These are phyloP conservation scores for Phytopythium vexans DNA, from an alignment of 352 stramenopile species.

Conservation along the genomic window DNA sequence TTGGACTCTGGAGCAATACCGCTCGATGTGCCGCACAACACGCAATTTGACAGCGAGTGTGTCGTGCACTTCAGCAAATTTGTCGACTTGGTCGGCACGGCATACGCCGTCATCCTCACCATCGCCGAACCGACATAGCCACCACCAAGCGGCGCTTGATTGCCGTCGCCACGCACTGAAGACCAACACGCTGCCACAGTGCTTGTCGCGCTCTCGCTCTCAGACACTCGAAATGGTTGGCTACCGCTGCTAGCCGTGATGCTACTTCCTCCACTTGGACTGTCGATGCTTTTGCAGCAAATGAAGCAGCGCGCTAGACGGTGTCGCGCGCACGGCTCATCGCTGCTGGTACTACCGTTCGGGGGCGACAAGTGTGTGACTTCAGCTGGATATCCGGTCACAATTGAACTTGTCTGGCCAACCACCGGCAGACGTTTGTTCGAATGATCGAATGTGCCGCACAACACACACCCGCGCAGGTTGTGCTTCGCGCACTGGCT, in stretches of 20 bases:
- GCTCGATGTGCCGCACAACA: constrained; percentile 33
- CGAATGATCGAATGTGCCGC: constrained; percentile 10
- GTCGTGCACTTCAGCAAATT: constrained; percentile 34
- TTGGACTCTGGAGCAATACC: neutral
- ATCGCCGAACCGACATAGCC: neutral
- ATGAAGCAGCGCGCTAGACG: constrained; percentile 63
- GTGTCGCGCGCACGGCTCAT: constrained; percentile 42
- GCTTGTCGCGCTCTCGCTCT: neutral
- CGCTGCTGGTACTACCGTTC: neutral
- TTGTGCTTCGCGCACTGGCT: constrained; percentile 48
- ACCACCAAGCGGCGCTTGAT: neutral
- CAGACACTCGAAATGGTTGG: neutral
- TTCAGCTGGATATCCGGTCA: neutral
- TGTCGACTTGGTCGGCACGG: too few species aligned
- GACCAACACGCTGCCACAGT: neutral
- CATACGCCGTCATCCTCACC: too few species aligned
- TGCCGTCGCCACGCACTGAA: neutral
- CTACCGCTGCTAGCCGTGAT: neutral
- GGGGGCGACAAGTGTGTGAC: neutral
- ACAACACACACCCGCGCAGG: constrained; percentile 63
- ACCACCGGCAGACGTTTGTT: neutral
- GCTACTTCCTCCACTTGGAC: neutral
- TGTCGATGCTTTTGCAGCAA: constrained; percentile 27
- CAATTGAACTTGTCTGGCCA: neutral
- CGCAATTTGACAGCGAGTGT: constrained; percentile 67